Conservation (phyloP, 108 stramenopile genomes). For the Cyclotella choctawhatcheeana region DNA sequence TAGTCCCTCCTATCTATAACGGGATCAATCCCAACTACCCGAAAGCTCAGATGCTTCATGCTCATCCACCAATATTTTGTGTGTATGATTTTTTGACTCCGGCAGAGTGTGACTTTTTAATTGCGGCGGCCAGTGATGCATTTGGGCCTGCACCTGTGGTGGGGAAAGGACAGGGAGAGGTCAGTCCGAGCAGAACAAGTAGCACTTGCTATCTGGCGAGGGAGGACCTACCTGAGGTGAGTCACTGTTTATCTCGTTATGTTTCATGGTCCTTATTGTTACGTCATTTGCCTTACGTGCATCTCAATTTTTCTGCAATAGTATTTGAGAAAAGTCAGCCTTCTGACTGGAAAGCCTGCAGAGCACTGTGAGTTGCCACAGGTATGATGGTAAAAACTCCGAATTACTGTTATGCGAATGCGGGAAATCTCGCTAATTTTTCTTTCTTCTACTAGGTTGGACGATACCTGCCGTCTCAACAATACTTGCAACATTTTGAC, state of each 20-base stretch:
- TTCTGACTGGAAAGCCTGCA: slow-evolving; percentile 84
- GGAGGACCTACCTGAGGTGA: slow-evolving; percentile 74
- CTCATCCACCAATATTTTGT: slow-evolving; percentile 76
- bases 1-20: slow-evolving; percentile 79
- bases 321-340: slow-evolving; percentile 74
- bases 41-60: slow-evolving; percentile 59
- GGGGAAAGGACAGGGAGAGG: slow-evolving; percentile 76
- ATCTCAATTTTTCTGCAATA: not conserved
- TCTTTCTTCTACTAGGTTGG: slow-evolving; percentile 58
- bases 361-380: slow-evolving; percentile 92
- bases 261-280: not conserved
- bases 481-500: slow-evolving; percentile 90
- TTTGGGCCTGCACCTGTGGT: slow-evolving; percentile 89
- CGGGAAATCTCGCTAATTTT: not conserved
- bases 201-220: slow-evolving; percentile 86
- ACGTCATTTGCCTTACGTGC: not conserved
- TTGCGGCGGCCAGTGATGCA: slow-evolving; percentile 65
- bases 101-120: slow-evolving; percentile 82
- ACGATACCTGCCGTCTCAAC: slow-evolving; percentile 83
- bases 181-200: slow-evolving; percentile 80
- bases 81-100: slow-evolving; percentile 83
- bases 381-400: not conserved
- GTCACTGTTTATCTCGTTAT: not conserved
- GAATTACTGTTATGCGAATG: not conserved
- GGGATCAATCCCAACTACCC: slow-evolving; percentile 89